Percentiles rank a stretch among this genome's conserved stretches.
Conservation (phyloP, 192 early-diverging fungal genomes). For the Podila epigama region DNA sequence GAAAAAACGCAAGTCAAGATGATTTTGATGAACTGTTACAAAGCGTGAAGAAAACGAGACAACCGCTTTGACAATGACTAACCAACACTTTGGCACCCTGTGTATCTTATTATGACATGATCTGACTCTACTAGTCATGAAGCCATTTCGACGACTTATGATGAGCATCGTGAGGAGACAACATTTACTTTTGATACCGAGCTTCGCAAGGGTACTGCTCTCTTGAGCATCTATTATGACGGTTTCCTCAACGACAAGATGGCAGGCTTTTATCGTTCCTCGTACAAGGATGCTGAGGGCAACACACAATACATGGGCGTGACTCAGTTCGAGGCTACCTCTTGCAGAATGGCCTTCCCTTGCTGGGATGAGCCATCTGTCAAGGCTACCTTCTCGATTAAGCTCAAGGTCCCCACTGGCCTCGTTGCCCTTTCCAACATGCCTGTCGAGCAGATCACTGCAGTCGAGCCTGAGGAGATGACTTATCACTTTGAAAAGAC, state of each 20-base stretch:
- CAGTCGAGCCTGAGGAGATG: slow-evolving; percentile 68
- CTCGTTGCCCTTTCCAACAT: slow-evolving; percentile 93
- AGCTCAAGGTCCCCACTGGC: slow-evolving; percentile 74
- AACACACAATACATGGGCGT: slow-evolving; percentile 74
- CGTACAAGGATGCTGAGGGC: slow-evolving; percentile 58
- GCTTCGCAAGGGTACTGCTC: slow-evolving; percentile 54
- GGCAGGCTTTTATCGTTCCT: slow-evolving; percentile 93
- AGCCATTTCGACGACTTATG: slow-evolving; percentile 50
- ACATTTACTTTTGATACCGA: slow-evolving; percentile 65
- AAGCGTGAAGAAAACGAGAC: neutral
- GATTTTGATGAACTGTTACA: neutral
- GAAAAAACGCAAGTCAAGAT: slow-evolving; percentile 21
- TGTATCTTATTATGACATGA: too few species aligned
- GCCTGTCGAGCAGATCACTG: slow-evolving; percentile 72
- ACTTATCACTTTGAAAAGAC: slow-evolving; percentile 87
- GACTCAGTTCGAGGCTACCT: slow-evolving; percentile 96
- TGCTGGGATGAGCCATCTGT: slow-evolving; percentile 96
- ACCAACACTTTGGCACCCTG: neutral
- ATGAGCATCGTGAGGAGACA: slow-evolving; percentile 56
- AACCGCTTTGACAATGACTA: neutral
- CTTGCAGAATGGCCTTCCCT: slow-evolving; percentile 90
- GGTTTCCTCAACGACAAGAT: slow-evolving; percentile 86
- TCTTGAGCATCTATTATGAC: slow-evolving; percentile 64
- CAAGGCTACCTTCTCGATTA: slow-evolving; percentile 95
- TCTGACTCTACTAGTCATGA: slow-evolving; percentile 22